Base-by-base conservation (phyloP, 2,329 filamentous ascomycete genomes). In the Fusarium citri region DNA sequence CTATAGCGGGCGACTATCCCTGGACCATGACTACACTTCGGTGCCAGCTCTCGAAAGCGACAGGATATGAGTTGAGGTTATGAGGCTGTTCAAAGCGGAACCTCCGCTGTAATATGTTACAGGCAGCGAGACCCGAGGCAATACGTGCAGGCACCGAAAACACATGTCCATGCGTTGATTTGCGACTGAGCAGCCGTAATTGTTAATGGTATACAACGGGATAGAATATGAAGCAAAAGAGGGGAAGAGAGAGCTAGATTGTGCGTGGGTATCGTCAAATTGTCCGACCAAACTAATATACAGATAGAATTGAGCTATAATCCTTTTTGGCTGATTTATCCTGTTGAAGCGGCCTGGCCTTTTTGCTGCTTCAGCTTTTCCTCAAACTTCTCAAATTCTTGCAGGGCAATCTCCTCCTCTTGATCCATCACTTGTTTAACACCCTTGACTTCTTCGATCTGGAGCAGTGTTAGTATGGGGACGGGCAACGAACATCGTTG, bases 391-490 rank as follows among this genome's bases (percentile, higher is more conserved):
- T 92, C 93, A 82, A 99, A 98, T 77, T 98, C 95, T 73, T 90
- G 83, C 76, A 95, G 81, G 1, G 94, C 89, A 70, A 98, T 88
- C 80, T 97, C 93, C 79, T 98, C 96, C 81, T 98, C 96, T 74
- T 93, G 88, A 74, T 98, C 95, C 75, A 97, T 80, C 5, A 98
- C 91, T 80, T 98, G 95, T 69, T 93, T 89, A 43, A 99, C 95
- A 5, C 92, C 93, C 80, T 97, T 91, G 41, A 98, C 96, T 80
- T 98, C 96, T 79, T 98, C 94, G 71, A 98, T 97, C 89, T 97
- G 81, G 9, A 10, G 51, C 20, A n/a, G 43, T 7, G 28, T 83
- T 65, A 83, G 78, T 62, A 56, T 14, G 45, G 48, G 11, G 16
- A 41, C 31, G 14, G 18, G 14, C 26, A 34, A 34, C 14, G 6